Evolutionary conservation across 1,139 yeast species (phyloP), one percentile per base, ranked within the genome.

Genomic region (Yamadazyma membranifaciens): DNA sequence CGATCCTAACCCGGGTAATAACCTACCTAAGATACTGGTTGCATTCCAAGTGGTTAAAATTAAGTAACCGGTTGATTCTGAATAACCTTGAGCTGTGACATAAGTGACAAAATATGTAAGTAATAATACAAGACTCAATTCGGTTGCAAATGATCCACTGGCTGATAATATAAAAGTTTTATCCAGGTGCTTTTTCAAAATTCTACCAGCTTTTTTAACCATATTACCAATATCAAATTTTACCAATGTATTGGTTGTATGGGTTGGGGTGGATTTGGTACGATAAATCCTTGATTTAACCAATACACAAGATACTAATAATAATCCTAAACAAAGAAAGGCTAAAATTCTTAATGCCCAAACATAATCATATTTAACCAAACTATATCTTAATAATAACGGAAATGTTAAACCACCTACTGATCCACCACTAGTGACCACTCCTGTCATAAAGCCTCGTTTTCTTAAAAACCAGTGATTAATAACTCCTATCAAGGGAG

Each of bases 21-120:
- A 71, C 44, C 88, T 62, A 1, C 87, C 88, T 3, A 73, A 47
- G 12, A 80, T 67, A 5, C 87, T 87, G 2, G 77, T 64, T 1
- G 80, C 82, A 58, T 81, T 83, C 50, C 73, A 66, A 9, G 78
- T 66, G 0, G 87, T 80, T 30, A 81, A 64, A 26, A 81, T 57
- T 11, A 77, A 50, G 50, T 77, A 75, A 0, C 85, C 66, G 6
- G 67, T 58, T n/a, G 78, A 67, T 47, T 75, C 76, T 5, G 76
- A 59, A 53, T 71, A 68, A 0, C 86, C 86, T 41, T 69, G 69
- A 11, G 73, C 67, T 15, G 77, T 57, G 0, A 81, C 79, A 54
- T 77, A 80, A 2, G 82, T 73, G 0, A 83, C 73, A 41, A 75
- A 67, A 51, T 78, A 81, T 0, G 85, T 78, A 40, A 73, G 55